Base-by-base conservation (phyloP, 371 early-diverging fungal genomes). In the Actinomortierella wolfii region DNA sequence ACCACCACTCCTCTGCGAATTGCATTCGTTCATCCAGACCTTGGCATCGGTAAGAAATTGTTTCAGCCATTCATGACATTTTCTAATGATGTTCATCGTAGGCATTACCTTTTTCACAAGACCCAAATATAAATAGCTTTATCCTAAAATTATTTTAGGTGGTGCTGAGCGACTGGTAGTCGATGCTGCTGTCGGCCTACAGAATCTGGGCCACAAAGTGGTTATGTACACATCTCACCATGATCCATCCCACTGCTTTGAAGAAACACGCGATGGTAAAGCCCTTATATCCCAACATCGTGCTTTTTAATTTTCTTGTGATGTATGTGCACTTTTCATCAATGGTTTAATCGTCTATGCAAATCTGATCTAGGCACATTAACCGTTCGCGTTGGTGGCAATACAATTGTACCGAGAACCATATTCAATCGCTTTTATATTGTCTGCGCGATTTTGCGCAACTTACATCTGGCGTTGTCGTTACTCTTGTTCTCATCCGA, bases 81-180 rank as follows among this genome's bases (percentile, higher is more conserved):
- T 23, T 21, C 24, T 15, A 23, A 42, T 21, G 24, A 15, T 2
- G 15, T 21, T 15, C 6, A 25, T 26, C 51, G 21, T 45, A 3
- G 4, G 17, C 45, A 18, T 45, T 51, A n/a, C 20, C 8, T 28
- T 24, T 28, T 58, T 25, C 13, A 13, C 20, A n/a, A n/a, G n/a
- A 18, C 26, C 23, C 43, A 54, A 39, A 13, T 14, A 17, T 29
- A 41, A 24, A 21, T 39, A 34, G 25, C 39, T 28, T 20, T 20
- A 39, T 41, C 3, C 7, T 23, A 28, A 9, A 26, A 57, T 15
- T 51, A 26, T 24, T 26, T 15, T 65, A 87, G 96, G 97, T 47
- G 98, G 98, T 23, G 98, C 98, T 7, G 98, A 98, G 76, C 83
- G 97, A 23, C 81, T 98, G n/a, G 90, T 97, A 0, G 95, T 97